phyloP scores from a whole-genome alignment of 1,284 basidiomycete genomes.

The Cryptococcus deneoformans region DNA sequence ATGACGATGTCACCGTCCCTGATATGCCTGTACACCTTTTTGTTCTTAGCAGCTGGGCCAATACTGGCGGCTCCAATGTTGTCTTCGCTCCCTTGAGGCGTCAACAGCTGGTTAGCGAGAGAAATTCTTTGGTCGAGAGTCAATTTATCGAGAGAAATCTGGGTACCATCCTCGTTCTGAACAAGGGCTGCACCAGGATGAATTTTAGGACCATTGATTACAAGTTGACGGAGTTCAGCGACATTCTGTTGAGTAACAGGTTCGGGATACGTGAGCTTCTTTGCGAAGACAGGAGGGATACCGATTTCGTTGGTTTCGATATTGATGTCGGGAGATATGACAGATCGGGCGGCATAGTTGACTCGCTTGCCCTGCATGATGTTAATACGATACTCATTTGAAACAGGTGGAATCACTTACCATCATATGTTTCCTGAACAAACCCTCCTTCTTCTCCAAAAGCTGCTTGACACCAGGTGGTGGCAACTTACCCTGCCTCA shows the following conservation, averaged over 20 bases:
- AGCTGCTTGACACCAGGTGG: slow-evolving; percentile 95
- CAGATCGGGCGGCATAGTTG: slow-evolving; percentile 97
- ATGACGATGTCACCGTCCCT: slow-evolving; percentile 94
- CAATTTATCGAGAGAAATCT: slow-evolving; percentile 80
- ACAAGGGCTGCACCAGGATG: slow-evolving; percentile 95
- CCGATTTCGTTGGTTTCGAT: slow-evolving; percentile 99
- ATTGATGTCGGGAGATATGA: slow-evolving; percentile 99
- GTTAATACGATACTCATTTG: too few relatives aligned
- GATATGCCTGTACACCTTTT: slow-evolving; percentile 96
- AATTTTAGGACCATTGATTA: slow-evolving; percentile 84
- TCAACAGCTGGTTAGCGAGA: slow-evolving; percentile 94
- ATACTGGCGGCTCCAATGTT: slow-evolving; percentile 53
- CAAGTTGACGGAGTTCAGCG: slow-evolving; percentile 81
- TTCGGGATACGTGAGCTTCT: slow-evolving; percentile 96
- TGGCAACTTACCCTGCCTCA: slow-evolving; percentile 87
- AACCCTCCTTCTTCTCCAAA: slow-evolving; percentile 97
- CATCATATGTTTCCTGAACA: slow-evolving; percentile 99
- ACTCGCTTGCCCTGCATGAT: slow-evolving; percentile 90
- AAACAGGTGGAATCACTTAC: slow-evolving; percentile 51
- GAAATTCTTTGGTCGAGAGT: slow-evolving; percentile 86
- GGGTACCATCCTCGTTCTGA: slow-evolving; percentile 89
- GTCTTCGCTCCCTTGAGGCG: slow-evolving; percentile 78
- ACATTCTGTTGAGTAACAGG: slow-evolving; percentile 93
- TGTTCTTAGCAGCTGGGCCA: slow-evolving; percentile 75
- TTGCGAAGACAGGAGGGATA: slow-evolving; percentile 95